Conservation (phyloP, 2,329 filamentous ascomycete genomes). For the Nannizziopsis barbatae region DNA sequence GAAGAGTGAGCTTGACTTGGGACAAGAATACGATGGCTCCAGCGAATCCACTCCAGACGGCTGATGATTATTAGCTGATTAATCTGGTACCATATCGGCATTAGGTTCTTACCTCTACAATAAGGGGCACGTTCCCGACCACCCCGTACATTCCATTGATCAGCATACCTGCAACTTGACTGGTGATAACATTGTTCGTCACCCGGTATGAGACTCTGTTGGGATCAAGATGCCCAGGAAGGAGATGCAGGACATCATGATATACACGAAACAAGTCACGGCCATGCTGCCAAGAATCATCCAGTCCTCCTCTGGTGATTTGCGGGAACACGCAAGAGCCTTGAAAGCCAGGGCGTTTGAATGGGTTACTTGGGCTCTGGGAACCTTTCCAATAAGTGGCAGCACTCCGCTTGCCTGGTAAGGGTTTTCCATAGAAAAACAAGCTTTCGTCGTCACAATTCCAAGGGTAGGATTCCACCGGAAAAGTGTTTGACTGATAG, state of each 20-base stretch:
- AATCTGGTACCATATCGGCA: not conserved
- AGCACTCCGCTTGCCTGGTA: constrained; percentile 37
- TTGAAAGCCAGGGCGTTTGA: constrained; percentile 54
- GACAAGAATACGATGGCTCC: constrained; percentile 61
- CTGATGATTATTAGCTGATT: not conserved
- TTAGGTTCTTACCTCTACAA: constrained; percentile 37
- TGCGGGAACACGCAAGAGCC: constrained; percentile 73
- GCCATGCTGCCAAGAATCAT: constrained; percentile 66
- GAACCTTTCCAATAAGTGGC: constrained; percentile 56
- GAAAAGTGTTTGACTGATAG: constrained; percentile 67
- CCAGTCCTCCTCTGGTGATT: constrained; percentile 59
- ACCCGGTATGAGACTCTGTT: constrained; percentile 54
- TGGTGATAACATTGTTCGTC: constrained; percentile 73
- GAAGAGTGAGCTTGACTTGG: constrained; percentile 38
- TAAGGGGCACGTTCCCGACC: constrained; percentile 35
- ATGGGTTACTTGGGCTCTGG: constrained; percentile 54
- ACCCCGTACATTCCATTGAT: constrained; percentile 55
- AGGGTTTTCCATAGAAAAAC: constrained; percentile 55
- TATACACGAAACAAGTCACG: constrained; percentile 69
- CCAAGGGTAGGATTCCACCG: constrained; percentile 61
- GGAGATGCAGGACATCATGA: constrained; percentile 54
- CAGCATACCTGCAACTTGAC: constrained; percentile 66
- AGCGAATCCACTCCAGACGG: constrained; percentile 47
- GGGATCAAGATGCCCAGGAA: constrained; percentile 43
- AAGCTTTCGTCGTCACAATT: constrained; percentile 59